These are phyloP conservation scores for Entomortierella parvispora DNA, from an alignment of 192 early-diverging fungal species.

Conservation along the genomic window DNA sequence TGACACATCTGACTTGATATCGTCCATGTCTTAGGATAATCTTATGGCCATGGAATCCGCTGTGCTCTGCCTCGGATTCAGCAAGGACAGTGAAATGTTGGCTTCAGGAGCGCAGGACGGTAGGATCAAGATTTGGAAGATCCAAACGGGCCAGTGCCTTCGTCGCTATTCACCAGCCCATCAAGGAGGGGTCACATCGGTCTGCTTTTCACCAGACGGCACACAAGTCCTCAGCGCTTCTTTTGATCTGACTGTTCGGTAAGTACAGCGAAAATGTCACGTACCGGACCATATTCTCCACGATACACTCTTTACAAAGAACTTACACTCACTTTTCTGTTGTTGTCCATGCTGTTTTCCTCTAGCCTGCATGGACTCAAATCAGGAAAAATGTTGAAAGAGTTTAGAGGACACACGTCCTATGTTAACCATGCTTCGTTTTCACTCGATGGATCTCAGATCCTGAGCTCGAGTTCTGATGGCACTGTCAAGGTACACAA, in stretches of 20 bases:
- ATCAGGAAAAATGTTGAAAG: constrained; percentile 91
- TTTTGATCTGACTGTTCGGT: constrained; percentile 83
- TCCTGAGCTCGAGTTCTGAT: constrained; percentile 88
- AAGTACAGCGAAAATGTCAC: too few species aligned
- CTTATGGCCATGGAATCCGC: constrained; percentile 93
- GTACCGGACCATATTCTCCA: too few species aligned
- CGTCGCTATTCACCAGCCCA: constrained; percentile 86
- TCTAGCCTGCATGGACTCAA: constrained; percentile 88
- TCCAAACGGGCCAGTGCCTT: constrained; percentile 76
- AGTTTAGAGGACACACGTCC: constrained; percentile 92
- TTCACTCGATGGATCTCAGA: constrained; percentile 70
- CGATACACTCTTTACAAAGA: neutral
- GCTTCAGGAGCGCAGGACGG: constrained; percentile 90
- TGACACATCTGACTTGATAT: neutral
- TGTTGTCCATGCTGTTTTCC: neutral
- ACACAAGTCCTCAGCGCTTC: constrained; percentile 83
- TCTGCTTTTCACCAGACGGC: constrained; percentile 82
- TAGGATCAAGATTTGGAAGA: constrained; percentile 88
- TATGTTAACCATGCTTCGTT: constrained; percentile 87
- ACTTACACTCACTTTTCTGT: neutral
- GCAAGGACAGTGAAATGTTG: constrained; percentile 80
- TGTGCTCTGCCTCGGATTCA: constrained; percentile 82
- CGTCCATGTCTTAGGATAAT: constrained; percentile 65
- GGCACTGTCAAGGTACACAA: constrained; percentile 81
- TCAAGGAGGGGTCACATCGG: constrained; percentile 82